phyloP scores from a whole-genome alignment of 768 basidiomycete species.

The Cyathus striatus region DNA sequence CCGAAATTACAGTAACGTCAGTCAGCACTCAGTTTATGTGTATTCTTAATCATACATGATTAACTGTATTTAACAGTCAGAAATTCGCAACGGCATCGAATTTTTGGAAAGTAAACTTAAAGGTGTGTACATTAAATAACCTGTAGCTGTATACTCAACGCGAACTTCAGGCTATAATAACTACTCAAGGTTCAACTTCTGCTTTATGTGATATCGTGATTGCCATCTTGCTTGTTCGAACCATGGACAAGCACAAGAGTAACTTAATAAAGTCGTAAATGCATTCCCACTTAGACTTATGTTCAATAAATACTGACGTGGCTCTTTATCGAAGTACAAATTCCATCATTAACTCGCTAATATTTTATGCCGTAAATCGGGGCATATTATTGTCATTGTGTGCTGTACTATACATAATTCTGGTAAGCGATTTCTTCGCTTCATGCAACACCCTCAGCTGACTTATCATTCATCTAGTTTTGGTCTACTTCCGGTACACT shows the following conservation, averaged over 20 bases:
- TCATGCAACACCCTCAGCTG: background rate
- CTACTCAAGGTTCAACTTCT: constrained; percentile 8
- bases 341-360: constrained; percentile 10
- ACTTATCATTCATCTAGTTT: constrained; percentile 8
- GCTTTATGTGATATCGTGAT: constrained; percentile 11
- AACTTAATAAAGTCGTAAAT: constrained; percentile 7
- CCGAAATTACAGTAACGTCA: background rate
- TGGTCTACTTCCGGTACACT: constrained; percentile 10
- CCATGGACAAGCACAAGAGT: constrained; percentile 7
- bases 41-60: background rate
- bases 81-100: constrained; percentile 1
- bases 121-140: background rate
- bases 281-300: background rate
- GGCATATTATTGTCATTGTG: constrained; percentile 12
- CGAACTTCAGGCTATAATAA: constrained; percentile 1
- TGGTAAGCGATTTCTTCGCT: constrained; percentile 5
- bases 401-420: constrained; percentile 12
- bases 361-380: constrained; percentile 15
- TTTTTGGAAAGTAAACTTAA: constrained; percentile 9
- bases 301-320: background rate
- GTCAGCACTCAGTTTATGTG: too few species aligned
- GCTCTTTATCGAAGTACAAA: constrained; percentile 9
- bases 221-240: constrained; percentile 7
- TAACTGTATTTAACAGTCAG: background rate
- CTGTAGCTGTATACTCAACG: constrained; percentile 1